These are phyloP conservation scores for Cladosporium velox DNA, from an alignment of 2,329 filamentous ascomycete genomes.

Conservation along the genomic window DNA sequence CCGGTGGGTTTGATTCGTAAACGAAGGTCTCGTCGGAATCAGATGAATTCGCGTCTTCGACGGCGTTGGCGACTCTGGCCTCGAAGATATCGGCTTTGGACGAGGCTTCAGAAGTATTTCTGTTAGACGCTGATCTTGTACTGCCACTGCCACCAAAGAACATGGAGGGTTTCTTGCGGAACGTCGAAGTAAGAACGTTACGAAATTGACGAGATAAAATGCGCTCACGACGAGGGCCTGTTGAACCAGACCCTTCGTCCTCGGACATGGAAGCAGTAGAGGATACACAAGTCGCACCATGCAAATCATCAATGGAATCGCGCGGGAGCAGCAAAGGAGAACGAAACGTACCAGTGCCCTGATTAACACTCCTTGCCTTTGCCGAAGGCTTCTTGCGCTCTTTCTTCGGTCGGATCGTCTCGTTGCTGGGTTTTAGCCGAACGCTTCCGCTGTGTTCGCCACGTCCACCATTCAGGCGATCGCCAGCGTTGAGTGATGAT, in stretches of 20 bases:
- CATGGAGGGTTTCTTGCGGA: conserved; percentile 7
- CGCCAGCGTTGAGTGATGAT: conserved; percentile 66
- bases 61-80: conserved; percentile 91
- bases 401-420: conserved; percentile 93
- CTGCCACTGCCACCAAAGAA: conserved; percentile 21
- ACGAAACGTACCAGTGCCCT: conserved; percentile 55
- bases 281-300: conserved; percentile 20
- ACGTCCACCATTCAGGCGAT: conserved; percentile 59
- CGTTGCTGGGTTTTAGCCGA: conserved; percentile 84
- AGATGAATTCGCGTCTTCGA: conserved; percentile 93
- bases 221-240: neutral
- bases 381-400: conserved; percentile 80
- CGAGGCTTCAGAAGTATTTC: conserved; percentile 57
- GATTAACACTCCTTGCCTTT: conserved; percentile 71
- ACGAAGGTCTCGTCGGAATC: conserved; percentile 99
- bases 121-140: conserved; percentile 33
- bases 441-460: conserved; percentile 71
- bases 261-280: conserved; percentile 21
- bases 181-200: conserved; percentile 22
- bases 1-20: conserved; percentile 91
- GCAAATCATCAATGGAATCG: conserved; percentile 26
- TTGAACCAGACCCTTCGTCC: conserved; percentile 11
- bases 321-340: conserved; percentile 34
- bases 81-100: conserved; percentile 99
- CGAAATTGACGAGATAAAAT: conserved; percentile 14